These are phyloP conservation scores for Bauhinia variegata DNA, from an alignment of 306 rosid genomes.

Conservation along the genomic window DNA sequence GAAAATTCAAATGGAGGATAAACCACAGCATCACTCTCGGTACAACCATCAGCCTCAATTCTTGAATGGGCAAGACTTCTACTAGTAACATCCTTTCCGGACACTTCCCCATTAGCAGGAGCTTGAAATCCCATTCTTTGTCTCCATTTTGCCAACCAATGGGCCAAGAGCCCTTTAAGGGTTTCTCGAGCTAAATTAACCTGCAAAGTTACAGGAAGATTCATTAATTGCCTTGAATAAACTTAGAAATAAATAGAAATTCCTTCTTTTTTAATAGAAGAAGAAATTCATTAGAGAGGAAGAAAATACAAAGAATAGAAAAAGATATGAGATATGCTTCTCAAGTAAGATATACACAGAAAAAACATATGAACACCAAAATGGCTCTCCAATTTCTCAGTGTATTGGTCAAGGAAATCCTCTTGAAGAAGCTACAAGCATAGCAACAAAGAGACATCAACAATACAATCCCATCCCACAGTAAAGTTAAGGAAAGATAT, in stretches of 20 bases:
- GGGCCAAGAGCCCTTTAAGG: slow-evolving; percentile 92
- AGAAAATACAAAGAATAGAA: slow-evolving; percentile 3
- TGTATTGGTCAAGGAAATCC: slow-evolving; percentile 27
- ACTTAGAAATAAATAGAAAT: slow-evolving; percentile 28
- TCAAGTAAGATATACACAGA: no score
- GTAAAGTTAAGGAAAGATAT: no score
- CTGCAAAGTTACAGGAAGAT: slow-evolving; percentile 51
- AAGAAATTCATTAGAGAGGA: slow-evolving; percentile 13
- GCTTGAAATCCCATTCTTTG: slow-evolving; percentile 74
- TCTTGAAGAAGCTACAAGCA: no score
- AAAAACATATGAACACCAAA: no score
- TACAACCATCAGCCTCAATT: slow-evolving; percentile 71
- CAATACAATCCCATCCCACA: no score
- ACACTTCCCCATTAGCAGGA: slow-evolving; percentile 79
- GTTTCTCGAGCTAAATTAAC: slow-evolving; percentile 95
- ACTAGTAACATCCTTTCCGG: slow-evolving; percentile 74
- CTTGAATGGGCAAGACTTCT: slow-evolving; percentile 81
- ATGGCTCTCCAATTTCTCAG: no score
- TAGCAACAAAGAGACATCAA: no score
- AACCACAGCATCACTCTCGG: slow-evolving; percentile 82
- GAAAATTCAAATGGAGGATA: slow-evolving; percentile 97
- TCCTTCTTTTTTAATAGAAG: neutral
- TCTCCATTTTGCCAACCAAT: slow-evolving; percentile 86
- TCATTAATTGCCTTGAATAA: slow-evolving; percentile 15
- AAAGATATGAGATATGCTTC: neutral